Evolutionary conservation across 495 filamentous ascomycete genomes (phyloP).

Genomic region (Cudoniella acicularis): DNA sequence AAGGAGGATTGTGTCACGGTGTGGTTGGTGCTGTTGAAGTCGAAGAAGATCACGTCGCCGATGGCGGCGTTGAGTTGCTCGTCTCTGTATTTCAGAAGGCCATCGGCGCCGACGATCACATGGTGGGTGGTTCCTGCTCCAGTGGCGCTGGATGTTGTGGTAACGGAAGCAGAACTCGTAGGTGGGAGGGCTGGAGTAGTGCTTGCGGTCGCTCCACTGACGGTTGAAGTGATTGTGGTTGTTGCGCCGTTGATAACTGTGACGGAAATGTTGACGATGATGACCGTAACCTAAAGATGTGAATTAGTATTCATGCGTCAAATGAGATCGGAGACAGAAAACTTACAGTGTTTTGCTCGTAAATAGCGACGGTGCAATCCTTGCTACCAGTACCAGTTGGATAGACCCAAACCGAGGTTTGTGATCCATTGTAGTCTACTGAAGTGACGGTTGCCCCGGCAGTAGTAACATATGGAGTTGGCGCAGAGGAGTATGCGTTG

Average conservation of each 20-base stretch:
- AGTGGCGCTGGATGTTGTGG: background rate
- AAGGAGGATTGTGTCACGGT: slow-evolving; percentile 33
- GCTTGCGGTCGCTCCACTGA: background rate
- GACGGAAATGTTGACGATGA: slow-evolving; percentile 12
- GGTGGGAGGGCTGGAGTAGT: background rate
- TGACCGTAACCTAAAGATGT: background rate
- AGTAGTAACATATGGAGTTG: background rate
- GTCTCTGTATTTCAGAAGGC: slow-evolving; percentile 24
- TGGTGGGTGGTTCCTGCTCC: slow-evolving; percentile 10
- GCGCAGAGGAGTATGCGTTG: too few relatives aligned
- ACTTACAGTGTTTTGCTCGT: background rate
- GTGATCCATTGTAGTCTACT: slow-evolving; percentile 1
- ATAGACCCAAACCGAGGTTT: slow-evolving; percentile 15
- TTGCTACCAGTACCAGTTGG: slow-evolving; percentile 6
- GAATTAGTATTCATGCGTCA: background rate
- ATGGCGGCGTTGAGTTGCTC: slow-evolving; percentile 23
- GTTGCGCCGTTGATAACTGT: slow-evolving; percentile 10
- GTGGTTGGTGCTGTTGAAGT: slow-evolving; percentile 31
- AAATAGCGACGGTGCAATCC: slow-evolving; percentile 12
- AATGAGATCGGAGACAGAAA: background rate
- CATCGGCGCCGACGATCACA: slow-evolving; percentile 25
- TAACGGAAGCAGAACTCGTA: background rate
- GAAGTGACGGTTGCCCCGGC: slow-evolving; percentile 5
- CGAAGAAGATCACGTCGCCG: slow-evolving; percentile 31
- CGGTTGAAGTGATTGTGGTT: slow-evolving; percentile 10